A percentile compares a stretch with the other conserved stretches of the same genome.
phyloP scores from a whole-genome alignment of 2,329 filamentous ascomycete species.

The Tolypocladium ophioglossoides region DNA sequence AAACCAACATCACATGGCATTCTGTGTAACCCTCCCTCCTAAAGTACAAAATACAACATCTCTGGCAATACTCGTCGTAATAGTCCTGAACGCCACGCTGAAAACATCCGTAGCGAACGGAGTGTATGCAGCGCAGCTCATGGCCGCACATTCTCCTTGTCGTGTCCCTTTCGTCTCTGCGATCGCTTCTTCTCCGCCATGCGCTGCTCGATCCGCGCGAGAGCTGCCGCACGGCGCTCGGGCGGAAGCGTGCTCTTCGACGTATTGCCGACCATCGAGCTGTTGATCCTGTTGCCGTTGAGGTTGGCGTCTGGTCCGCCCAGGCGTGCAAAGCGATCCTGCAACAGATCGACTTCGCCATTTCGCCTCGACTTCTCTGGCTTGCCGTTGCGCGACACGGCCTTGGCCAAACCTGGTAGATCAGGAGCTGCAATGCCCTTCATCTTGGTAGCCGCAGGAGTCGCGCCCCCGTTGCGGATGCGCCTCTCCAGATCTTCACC shows the following conservation, averaged over 20 bases:
- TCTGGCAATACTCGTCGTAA: not conserved
- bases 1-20: not conserved
- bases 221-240: conserved; percentile 41
- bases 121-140: conserved; percentile 6
- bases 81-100: conserved; percentile 13
- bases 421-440: conserved; percentile 15
- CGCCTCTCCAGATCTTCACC: conserved; percentile 20
- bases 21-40: not conserved
- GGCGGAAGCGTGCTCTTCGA: conserved; percentile 35
- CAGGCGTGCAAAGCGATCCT: conserved; percentile 33
- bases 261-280: conserved; percentile 24
- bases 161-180: conserved; percentile 19
- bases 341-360: conserved; percentile 32
- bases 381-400: conserved; percentile 8
- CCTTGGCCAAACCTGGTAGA: conserved; percentile 15
- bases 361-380: conserved; percentile 13
- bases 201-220: conserved; percentile 43
- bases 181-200: conserved; percentile 37
- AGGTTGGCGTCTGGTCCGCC: conserved; percentile 25
- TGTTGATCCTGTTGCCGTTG: conserved; percentile 12
- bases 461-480: conserved; percentile 17
- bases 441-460: conserved; percentile 10
- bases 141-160: conserved; percentile 43
- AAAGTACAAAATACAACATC: not conserved
- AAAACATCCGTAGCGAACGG: not conserved